These are phyloP conservation scores for Fusarium heterosporum DNA, from an alignment of 2,329 filamentous ascomycete genomes.

Conservation along the genomic window DNA sequence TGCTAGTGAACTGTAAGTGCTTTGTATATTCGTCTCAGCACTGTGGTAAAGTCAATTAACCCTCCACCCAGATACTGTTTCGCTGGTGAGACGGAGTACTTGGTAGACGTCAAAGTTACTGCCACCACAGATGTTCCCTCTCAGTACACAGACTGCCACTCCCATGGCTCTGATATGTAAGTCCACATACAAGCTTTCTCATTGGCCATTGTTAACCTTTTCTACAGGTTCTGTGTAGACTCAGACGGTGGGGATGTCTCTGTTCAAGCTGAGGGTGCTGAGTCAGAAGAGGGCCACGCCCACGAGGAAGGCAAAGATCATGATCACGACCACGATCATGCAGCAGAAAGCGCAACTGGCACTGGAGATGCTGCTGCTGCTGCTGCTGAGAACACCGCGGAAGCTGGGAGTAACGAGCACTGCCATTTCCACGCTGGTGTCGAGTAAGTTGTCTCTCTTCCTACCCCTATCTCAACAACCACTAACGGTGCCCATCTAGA, in stretches of 20 bases:
- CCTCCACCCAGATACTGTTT: constrained; percentile 56
- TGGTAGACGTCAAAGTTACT: constrained; percentile 61
- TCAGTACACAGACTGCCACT: constrained; percentile 73
- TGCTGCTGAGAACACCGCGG: constrained; percentile 8
- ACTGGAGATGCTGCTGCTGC: constrained; percentile 1
- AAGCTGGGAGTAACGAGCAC: constrained; percentile 52
- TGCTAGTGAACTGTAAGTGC: constrained; percentile 54
- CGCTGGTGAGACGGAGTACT: constrained; percentile 57
- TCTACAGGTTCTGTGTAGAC: constrained; percentile 69
- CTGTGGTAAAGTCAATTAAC: constrained; percentile 8
- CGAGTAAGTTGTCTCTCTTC: constrained; percentile 65
- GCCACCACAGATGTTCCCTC: constrained; percentile 67
- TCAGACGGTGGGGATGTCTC: constrained; percentile 70
- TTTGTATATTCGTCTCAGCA: not conserved
- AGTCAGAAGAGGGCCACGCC: constrained; percentile 36
- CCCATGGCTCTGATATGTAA: constrained; percentile 68
- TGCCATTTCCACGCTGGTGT: constrained; percentile 83
- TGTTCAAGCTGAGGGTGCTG: constrained; percentile 57
- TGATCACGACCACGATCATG: constrained; percentile 23
- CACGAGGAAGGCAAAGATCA: constrained; percentile 31
- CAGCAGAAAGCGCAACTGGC: constrained; percentile 8
- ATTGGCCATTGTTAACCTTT: constrained; percentile 11
- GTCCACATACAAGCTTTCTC: constrained; percentile 31
- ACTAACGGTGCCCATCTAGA: constrained; percentile 47
- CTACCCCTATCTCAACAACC: not conserved